These are phyloP conservation scores for Fusarium armeniacum DNA, from an alignment of 2,329 filamentous ascomycete species.

Conservation along the genomic window DNA sequence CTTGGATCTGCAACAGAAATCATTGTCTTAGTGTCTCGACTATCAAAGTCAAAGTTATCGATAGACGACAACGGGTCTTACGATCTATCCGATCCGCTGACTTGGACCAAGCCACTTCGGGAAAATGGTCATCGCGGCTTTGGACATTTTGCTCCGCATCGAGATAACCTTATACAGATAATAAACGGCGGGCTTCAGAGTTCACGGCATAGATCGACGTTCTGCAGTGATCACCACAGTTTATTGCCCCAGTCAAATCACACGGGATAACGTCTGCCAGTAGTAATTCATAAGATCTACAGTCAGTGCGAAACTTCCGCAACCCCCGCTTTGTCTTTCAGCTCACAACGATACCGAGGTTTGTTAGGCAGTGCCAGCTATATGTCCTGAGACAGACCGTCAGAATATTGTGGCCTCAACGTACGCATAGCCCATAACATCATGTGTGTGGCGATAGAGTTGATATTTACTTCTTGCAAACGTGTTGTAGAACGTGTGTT, in stretches of 20 bases:
- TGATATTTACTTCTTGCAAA: neutral
- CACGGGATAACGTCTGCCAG: too few species aligned
- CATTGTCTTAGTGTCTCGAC: fast-evolving
- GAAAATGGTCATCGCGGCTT: neutral
- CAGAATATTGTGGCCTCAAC: too few species aligned
- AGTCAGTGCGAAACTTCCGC: neutral
- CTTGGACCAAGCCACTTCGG: neutral
- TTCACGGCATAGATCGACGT: neutral
- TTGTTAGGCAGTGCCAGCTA: neutral
- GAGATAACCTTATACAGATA: neutral
- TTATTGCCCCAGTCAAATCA: neutral
- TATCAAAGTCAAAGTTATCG: neutral
- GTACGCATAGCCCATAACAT: too few species aligned
- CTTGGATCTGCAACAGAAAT: neutral
- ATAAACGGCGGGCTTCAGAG: neutral
- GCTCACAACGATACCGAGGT: neutral
- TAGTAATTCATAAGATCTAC: neutral
- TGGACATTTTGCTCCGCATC: neutral
- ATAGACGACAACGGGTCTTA: neutral
- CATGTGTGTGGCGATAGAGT: neutral
- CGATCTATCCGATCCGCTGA: neutral
- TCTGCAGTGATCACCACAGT: neutral
- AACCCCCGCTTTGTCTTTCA: too few species aligned
- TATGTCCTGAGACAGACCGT: too few species aligned
- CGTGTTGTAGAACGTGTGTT: neutral